Percentiles rank a stretch among this genome's conserved stretches.
Conservation (phyloP, 306 rosid genomes). For the Ochetophila trinervis region DNA sequence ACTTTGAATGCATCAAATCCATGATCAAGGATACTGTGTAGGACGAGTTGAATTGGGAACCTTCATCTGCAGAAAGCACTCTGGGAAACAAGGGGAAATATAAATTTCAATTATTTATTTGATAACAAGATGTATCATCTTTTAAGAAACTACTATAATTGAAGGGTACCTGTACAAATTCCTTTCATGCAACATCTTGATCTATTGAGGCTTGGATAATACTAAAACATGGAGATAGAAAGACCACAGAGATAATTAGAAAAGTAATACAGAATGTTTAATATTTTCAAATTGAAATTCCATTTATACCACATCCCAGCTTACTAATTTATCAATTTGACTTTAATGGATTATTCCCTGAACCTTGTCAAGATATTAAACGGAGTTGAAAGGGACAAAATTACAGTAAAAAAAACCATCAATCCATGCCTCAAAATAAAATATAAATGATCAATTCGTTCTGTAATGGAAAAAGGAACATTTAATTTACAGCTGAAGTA, state of each 20-base stretch:
- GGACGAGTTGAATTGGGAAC: conserved; percentile 99
- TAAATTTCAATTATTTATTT: conserved; percentile 27
- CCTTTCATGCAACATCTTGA: conserved; percentile 99
- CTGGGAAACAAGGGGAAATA: conserved; percentile 45
- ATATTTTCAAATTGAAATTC: conserved; percentile 9
- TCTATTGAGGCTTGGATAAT: conserved; percentile 96
- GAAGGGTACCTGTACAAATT: conserved; percentile 80
- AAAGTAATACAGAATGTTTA: conserved; percentile 8
- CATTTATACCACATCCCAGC: background rate
- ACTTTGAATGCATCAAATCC: conserved; percentile 17
- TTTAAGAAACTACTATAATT: too few relatives aligned
- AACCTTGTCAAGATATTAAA: background rate
- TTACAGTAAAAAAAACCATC: background rate
- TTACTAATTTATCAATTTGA: background rate
- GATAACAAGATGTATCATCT: conserved; percentile 8
- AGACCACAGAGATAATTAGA: conserved; percentile 24
- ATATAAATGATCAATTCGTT: background rate
- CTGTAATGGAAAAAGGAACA: background rate
- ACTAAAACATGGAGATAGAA: conserved; percentile 40
- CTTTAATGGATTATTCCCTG: background rate
- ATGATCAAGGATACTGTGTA: conserved; percentile 82
- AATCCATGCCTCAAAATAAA: background rate
- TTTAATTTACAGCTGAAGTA: background rate
- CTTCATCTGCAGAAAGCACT: conserved; percentile 99
- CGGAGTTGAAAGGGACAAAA: background rate